Conservation (phyloP, 331 rosid genomes). For the Cydonia oblonga region DNA sequence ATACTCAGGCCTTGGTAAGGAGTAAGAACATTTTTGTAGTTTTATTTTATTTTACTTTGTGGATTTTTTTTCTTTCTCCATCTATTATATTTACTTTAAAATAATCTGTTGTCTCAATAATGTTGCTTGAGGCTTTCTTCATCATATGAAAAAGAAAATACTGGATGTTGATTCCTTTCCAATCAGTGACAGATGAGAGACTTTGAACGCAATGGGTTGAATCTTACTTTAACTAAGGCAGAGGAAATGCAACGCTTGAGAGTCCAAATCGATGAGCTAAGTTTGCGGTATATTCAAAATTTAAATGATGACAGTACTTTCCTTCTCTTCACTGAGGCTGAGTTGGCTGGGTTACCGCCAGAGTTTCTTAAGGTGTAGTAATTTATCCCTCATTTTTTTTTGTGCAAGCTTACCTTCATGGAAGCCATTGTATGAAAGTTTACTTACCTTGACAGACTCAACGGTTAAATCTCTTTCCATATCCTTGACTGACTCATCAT, state of each 20-base stretch:
- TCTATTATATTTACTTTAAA: background rate
- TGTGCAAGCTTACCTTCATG: background rate
- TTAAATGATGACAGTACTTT: constrained; percentile 48
- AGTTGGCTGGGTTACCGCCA: constrained; percentile 74
- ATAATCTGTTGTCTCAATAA: background rate
- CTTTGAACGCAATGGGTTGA: constrained; percentile 84
- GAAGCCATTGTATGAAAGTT: background rate
- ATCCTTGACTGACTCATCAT: background rate
- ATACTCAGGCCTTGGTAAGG: constrained; percentile 60
- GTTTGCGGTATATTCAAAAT: constrained; percentile 64
- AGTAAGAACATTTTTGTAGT: background rate
- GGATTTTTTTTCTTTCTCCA: background rate
- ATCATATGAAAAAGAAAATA: constrained; percentile 5
- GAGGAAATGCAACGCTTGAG: constrained; percentile 63
- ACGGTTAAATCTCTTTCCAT: background rate
- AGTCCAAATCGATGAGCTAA: constrained; percentile 64
- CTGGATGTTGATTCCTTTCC: constrained; percentile 56
- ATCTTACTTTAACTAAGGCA: constrained; percentile 77
- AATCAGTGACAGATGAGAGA: constrained; percentile 98
- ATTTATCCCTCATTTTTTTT: background rate
- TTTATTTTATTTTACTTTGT: background rate
- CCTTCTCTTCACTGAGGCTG: constrained; percentile 51
- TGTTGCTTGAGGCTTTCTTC: background rate
- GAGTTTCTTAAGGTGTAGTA: constrained; percentile 64
- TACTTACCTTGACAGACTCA: background rate